phyloP scores from a whole-genome alignment of 768 basidiomycete genomes.

The Coprinopsis marcescibilis region DNA sequence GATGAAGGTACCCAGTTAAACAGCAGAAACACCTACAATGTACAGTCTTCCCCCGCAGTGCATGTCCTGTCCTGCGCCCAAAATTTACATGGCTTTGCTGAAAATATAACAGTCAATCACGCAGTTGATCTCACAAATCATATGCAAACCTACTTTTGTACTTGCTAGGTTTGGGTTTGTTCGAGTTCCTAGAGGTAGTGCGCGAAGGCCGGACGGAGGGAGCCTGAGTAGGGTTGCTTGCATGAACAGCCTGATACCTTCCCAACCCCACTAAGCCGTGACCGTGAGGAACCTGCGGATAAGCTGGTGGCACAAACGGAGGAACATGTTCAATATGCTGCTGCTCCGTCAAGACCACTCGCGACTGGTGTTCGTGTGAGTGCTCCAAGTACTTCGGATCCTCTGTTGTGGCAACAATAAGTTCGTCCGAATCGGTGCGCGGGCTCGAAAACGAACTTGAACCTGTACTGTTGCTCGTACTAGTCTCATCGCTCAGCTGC shows the following conservation, averaged over 20 bases:
- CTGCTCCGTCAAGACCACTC: constrained; percentile 17
- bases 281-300: no score
- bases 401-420: constrained; percentile 26
- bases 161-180: constrained; percentile 29
- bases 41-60: constrained; percentile 49
- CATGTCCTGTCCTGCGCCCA: constrained; percentile 41
- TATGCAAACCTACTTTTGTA: constrained; percentile 36
- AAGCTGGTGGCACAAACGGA: background rate
- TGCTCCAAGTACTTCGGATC: constrained; percentile 37
- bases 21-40: constrained; percentile 41
- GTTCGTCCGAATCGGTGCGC: constrained; percentile 18
- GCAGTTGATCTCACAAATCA: background rate
- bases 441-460: constrained; percentile 13
- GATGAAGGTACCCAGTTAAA: background rate
- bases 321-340: constrained; percentile 6
- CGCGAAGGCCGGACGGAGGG: constrained; percentile 14
- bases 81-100: constrained; percentile 61
- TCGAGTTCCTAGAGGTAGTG: constrained; percentile 19
- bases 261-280: no score
- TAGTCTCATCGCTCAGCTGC: background rate
- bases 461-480: constrained; percentile 5
- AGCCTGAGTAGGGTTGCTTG: background rate
- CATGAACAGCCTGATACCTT: no score
- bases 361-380: constrained; percentile 35
- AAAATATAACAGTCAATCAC: background rate